Base-by-base conservation (phyloP, 2,329 filamentous ascomycete species). In the Neofusicoccum cordaticola region DNA sequence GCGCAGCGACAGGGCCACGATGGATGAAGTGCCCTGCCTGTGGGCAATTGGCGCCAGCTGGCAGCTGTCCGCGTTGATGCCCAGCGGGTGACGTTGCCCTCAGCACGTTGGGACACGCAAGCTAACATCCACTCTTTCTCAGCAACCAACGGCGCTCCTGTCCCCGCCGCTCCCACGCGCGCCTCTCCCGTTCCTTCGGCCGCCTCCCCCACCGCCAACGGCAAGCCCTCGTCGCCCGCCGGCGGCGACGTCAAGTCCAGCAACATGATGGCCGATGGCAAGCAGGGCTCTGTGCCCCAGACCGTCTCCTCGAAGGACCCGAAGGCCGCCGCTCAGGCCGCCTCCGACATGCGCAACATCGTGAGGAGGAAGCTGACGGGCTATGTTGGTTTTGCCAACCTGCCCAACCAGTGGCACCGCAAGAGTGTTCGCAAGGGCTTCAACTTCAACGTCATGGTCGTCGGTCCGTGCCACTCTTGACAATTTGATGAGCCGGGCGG, bases 401-500 rank as follows among this genome's bases (percentile, higher is more conserved):
- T 99, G 77, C 95, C 95, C 69, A 99, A 99, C 84, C 95, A 99
- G 83, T 99, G 95, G 95, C 95, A 99, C 85, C 94, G 95, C 81
- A 99, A 99, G 90, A 97, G 93, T 88, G 95, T 99, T 75, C 92
- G 95, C 78, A 99, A 99, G 83, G 95, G 95, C 68, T 99, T 99
- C 88, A 99, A 98, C 87, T 99, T 99, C 86, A 99, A 99, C 79
- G 95, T 99, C 72, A 99, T 99, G 95, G 95, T 99, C 81, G 95
- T 99, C 82, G 95, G 95, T 98, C 85, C 53, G 63, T 65, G 15
- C 27, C 44, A 19, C 47, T 35, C 50, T 42, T 37, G 31, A 60
- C 31, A 37, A n/a, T 37, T 34, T 60, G n/a, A 9, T 17, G n/a
- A 12, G 7, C 27, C 22, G 31, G 42, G 8, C 15, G 42, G 42